phyloP scores from a whole-genome alignment of 148 eudicot genomes.

The Heliosperma pusillum region DNA sequence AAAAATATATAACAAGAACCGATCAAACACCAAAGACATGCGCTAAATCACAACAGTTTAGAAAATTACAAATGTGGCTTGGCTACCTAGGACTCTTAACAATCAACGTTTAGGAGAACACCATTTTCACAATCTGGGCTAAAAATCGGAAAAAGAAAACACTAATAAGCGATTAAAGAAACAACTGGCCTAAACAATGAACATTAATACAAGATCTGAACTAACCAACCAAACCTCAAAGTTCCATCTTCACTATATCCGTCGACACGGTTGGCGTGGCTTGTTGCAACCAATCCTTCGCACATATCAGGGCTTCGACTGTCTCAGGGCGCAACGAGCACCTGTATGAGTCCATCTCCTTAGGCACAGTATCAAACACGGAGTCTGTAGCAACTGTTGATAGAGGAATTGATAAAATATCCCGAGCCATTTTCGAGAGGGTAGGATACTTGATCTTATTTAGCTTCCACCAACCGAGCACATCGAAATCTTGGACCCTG shows the following conservation, averaged over 20 bases:
- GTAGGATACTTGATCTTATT: constrained; percentile 86
- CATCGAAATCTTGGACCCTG: constrained; percentile 78
- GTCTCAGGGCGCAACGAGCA: constrained; percentile 79
- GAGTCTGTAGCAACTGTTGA: constrained; percentile 51
- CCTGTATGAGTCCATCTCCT: constrained; percentile 72
- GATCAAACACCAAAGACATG: neutral
- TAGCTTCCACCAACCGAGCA: constrained; percentile 92
- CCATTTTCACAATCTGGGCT: constrained; percentile 27
- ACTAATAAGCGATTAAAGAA: neutral
- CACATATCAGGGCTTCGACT: constrained; percentile 84
- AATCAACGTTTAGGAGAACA: neutral
- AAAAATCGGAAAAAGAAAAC: constrained; percentile 4
- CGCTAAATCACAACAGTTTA: neutral
- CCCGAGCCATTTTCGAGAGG: constrained; percentile 92
- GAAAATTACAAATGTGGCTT: constrained; percentile 3
- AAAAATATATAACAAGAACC: neutral
- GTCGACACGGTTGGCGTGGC: constrained; percentile 25
- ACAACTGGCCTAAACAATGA: constrained; percentile 15
- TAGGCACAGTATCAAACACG: constrained; percentile 51
- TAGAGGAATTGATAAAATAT: constrained; percentile 64
- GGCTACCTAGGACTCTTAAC: constrained; percentile 7
- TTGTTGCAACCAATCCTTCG: constrained; percentile 81
- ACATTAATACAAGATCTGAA: constrained; percentile 13
- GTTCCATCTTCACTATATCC: constrained; percentile 57
- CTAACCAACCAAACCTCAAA: constrained; percentile 9